phyloP scores from a whole-genome alignment of 2,329 filamentous ascomycete species.

The Talaromyces sp. region DNA sequence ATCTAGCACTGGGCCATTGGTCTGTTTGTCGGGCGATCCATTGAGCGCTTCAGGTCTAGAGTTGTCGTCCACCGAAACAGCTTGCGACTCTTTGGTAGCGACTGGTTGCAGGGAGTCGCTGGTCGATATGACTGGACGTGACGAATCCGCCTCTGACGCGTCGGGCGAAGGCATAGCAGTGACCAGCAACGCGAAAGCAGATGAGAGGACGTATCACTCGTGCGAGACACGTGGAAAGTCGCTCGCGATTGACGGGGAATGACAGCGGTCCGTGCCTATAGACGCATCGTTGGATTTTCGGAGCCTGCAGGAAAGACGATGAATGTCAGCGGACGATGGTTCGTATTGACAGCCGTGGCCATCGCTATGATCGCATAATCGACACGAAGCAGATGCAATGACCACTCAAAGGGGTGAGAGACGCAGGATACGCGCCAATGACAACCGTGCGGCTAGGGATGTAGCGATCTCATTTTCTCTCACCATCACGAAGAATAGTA shows the following conservation, averaged over 20 bases:
- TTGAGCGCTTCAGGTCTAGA: constrained; percentile 25
- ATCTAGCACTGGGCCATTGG: constrained; percentile 35
- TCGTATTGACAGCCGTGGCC: neutral
- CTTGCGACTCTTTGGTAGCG: constrained; percentile 27
- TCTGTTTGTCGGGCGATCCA: constrained; percentile 24
- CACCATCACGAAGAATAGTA: neutral
- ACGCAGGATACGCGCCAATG: constrained; percentile 18
- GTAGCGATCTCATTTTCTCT: neutral
- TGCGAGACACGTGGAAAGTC: constrained; percentile 22
- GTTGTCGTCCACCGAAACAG: constrained; percentile 22
- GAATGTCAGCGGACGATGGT: constrained; percentile 2
- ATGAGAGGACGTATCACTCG: constrained; percentile 22
- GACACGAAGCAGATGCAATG: neutral
- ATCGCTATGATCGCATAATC: neutral
- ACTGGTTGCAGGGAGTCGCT: constrained; percentile 23
- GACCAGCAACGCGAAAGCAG: neutral
- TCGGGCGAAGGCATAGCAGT: constrained; percentile 36
- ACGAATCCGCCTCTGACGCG: constrained; percentile 23
- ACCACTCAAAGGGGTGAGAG: constrained; percentile 9
- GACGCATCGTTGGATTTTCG: constrained; percentile 30
- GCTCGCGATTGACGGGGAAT: constrained; percentile 25
- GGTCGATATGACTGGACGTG: constrained; percentile 26
- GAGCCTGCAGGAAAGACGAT: neutral
- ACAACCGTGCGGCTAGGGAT: constrained; percentile 11
- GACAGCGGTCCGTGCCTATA: constrained; percentile 25